Conservation (phyloP, 2,329 filamentous ascomycete species). For the Tolypocladium guangdongense region DNA sequence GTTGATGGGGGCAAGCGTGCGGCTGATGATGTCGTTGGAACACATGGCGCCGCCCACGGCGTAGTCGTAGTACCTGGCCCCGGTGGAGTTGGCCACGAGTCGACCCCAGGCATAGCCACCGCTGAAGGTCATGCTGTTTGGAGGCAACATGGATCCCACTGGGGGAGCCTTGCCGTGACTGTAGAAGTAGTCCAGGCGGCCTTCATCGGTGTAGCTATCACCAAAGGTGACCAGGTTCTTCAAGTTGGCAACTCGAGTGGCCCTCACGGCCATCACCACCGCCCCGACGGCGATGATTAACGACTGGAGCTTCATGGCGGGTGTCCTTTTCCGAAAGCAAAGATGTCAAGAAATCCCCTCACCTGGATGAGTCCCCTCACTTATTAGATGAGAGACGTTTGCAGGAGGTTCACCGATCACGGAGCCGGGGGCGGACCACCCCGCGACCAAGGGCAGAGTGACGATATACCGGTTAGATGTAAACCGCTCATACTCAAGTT, state of each 20-base stretch:
- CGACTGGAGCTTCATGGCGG: background rate
- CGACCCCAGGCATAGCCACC: slow-evolving; percentile 62
- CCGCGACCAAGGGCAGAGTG: background rate
- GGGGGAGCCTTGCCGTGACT: slow-evolving; percentile 52
- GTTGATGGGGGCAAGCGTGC: slow-evolving; percentile 38
- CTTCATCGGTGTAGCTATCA: slow-evolving; percentile 69
- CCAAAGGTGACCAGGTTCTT: slow-evolving; percentile 58
- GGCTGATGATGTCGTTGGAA: slow-evolving; percentile 54
- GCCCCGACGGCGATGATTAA: background rate
- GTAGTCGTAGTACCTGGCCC: slow-evolving; percentile 52
- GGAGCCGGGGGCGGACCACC: background rate
- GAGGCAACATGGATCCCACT: slow-evolving; percentile 37
- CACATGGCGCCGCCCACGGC: slow-evolving; percentile 64
- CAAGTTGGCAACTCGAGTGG: background rate
- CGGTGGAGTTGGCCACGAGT: slow-evolving; percentile 49
- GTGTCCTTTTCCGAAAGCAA: background rate
- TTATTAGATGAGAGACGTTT: background rate
- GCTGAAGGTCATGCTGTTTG: slow-evolving; percentile 41
- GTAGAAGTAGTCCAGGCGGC: slow-evolving; percentile 52
- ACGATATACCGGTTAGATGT: background rate
- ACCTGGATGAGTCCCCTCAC: background rate
- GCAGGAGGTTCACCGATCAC: background rate
- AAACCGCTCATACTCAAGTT: background rate
- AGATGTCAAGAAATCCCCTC: background rate
- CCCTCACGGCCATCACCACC: background rate